Evolutionary conservation across 805 yeast species (phyloP), one percentile per base, ranked within the genome.

Genomic region (Cyberlindnera japonica): DNA sequence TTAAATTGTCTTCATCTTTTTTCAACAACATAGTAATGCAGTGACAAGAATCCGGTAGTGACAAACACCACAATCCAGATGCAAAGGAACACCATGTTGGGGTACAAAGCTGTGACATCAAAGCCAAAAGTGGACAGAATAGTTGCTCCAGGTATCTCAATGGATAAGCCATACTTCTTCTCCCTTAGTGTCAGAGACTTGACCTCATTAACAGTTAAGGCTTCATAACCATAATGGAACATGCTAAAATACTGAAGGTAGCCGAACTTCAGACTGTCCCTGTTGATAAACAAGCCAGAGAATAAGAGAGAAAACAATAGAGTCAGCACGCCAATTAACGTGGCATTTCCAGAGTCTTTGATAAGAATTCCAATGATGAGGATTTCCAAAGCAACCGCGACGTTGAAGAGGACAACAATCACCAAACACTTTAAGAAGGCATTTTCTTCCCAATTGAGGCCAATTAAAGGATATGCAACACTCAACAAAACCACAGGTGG

Each of bases 121-220:
- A 93, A 93, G 0, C 99, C 99, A 68, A 93, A 93, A 0, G 98
- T 88, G 51, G 95, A 85, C 51, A 93, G 71, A 41, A 93, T 93
- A 2, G 95, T 95, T 2, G 99, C 98, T 10, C 99, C 99, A 0
- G 99, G 99, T 13, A 93, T 95, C 62, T 89, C 96, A 53, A 93
- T 91, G 33, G 90, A 84, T 31, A 93, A 72, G 0, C 99, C 99
- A 56, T 83, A 91, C 63, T 93, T 93, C 58, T 79, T 81, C 59
- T 93, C 99, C 48, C 77, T 79, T 53, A 93, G 70, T 12, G 87
- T 80, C 58, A 93, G 71, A 25, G 87, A 85, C 55, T 82, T 84
- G 9, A 91, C 98, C 59, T 93, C 99, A 61, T 93, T 93, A 40
- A 93, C 90, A 3, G 89, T 73, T 49, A 93, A 68, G 0, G 97